Base-by-base conservation (phyloP, 139 green algal genomes). In the Volvox reticuliferus region DNA sequence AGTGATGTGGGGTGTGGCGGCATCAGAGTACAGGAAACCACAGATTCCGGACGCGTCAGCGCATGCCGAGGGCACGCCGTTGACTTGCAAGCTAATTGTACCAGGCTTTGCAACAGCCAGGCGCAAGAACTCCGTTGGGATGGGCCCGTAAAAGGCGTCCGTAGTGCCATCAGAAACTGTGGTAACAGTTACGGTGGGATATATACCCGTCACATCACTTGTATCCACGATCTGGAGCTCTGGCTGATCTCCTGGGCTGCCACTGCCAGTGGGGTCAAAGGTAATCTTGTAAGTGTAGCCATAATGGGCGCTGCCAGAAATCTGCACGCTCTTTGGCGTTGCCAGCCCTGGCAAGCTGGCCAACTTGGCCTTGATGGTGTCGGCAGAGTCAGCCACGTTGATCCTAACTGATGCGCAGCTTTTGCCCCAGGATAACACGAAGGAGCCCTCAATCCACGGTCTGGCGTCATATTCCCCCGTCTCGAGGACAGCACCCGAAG, bases 71-170 rank as follows among this genome's bases (percentile, higher is more conserved):
- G 88, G 86, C 1, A 88, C 86, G 37, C 55, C 63, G 81, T 94
- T 94, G 65, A 89, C 80, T 6, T 32, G 1, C 9, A 91, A 12
- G 2, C 37, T 12, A 13, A 93, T 61, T 12, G 81, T 75, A 19
- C 24, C 78, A 30, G 81, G 82, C 3, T 35, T 28, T 18, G 81
- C 68, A 2, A 90, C 73, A 6, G 91, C 63, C 55, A 93, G 61
- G 26, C 36, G 77, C 36, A 92, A 65, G 61, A 93, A 89, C 81
- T 91, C 91, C 12, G 91, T 83, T 37, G 87, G 82, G 73, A 93
- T 92, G 75, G 87, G 87, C 5, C 21, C 80, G 81, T 80, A 92
- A 2, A 88, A 81, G 86, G 55, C 62, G 63, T 93, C 86, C 30
- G 87, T 88, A 36, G 84, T 76, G 73, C 87, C 91, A 13, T 93